These are phyloP conservation scores for Hemileia vastatrix DNA, from an alignment of 1,284 basidiomycete species.

Conservation along the genomic window DNA sequence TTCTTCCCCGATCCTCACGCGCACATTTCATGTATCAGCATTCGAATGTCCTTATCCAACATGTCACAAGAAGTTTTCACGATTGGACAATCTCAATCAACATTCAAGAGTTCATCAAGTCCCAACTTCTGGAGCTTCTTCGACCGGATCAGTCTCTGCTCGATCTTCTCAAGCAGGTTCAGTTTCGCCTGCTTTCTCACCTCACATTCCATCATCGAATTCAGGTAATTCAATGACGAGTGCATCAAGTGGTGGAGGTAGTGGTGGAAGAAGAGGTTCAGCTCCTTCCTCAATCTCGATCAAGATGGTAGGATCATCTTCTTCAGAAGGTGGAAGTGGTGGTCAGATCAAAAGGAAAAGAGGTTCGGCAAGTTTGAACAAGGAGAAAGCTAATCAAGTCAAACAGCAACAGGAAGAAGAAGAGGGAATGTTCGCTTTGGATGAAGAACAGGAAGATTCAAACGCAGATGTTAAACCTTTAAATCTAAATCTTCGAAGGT, in stretches of 20 bases:
- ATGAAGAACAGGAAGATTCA: not conserved
- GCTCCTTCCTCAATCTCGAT: not conserved
- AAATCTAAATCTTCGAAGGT: not conserved
- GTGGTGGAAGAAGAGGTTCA: not conserved
- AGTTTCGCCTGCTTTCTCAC: not conserved
- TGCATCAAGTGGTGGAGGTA: not conserved
- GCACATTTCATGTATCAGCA: conserved; percentile 4
- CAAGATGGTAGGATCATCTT: not conserved
- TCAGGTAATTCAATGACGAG: not conserved
- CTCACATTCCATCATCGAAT: not conserved
- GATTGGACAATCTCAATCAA: conserved; percentile 41
- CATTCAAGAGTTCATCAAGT: conserved; percentile 36
- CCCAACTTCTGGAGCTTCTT: not conserved
- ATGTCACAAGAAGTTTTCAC: conserved; percentile 37
- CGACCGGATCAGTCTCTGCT: conserved; percentile 1
- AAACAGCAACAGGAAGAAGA: not conserved
- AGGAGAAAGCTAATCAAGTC: not conserved
- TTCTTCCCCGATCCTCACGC: not conserved
- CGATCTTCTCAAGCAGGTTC: not conserved
- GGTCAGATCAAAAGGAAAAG: not conserved
- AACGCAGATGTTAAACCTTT: not conserved
- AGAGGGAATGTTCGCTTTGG: not conserved
- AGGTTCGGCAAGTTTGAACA: not conserved
- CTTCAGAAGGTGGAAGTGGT: too few species aligned
- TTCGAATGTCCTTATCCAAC: conserved; percentile 35